Evolutionary conservation across 495 filamentous ascomycete species (phyloP).

Genomic region (Hypoxylon rickii): DNA sequence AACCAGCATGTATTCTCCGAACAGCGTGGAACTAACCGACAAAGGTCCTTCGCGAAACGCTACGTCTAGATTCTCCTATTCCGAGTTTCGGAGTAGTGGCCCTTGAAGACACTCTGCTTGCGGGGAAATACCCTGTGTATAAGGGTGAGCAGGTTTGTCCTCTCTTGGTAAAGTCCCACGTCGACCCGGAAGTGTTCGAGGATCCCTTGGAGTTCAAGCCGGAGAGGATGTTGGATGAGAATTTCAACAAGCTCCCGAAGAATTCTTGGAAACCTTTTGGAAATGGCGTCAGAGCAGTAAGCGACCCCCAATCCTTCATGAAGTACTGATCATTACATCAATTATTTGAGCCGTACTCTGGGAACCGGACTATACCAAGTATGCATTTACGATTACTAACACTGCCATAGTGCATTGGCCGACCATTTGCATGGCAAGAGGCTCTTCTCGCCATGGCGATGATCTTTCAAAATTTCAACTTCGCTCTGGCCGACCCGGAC

Average conservation of each 20-base stretch:
- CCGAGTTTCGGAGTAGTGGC: constrained; percentile 55
- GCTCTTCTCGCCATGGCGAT: constrained; percentile 51
- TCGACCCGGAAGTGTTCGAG: constrained; percentile 49
- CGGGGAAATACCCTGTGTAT: constrained; percentile 65
- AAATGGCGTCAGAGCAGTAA: constrained; percentile 17
- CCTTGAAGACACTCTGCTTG: constrained; percentile 53
- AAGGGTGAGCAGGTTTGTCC: constrained; percentile 57
- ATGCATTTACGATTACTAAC: too few species aligned
- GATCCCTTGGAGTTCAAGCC: constrained; percentile 57
- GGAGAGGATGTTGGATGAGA: constrained; percentile 61
- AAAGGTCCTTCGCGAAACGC: constrained; percentile 62
- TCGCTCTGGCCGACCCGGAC: constrained; percentile 53
- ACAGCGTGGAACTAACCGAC: neutral
- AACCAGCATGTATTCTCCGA: neutral
- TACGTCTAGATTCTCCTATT: constrained; percentile 65
- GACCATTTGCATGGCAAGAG: constrained; percentile 63
- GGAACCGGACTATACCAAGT: too few species aligned
- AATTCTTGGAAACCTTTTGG: constrained; percentile 54
- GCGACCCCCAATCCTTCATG: neutral
- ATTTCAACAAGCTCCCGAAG: constrained; percentile 57
- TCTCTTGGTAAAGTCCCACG: constrained; percentile 46
- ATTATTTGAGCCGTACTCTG: too few species aligned
- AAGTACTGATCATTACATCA: too few species aligned
- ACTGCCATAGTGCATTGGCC: constrained; percentile 55
- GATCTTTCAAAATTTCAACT: constrained; percentile 61